Evolutionary conservation across 106 monocot species (phyloP).

Genomic region (Ottelia alismoides): DNA sequence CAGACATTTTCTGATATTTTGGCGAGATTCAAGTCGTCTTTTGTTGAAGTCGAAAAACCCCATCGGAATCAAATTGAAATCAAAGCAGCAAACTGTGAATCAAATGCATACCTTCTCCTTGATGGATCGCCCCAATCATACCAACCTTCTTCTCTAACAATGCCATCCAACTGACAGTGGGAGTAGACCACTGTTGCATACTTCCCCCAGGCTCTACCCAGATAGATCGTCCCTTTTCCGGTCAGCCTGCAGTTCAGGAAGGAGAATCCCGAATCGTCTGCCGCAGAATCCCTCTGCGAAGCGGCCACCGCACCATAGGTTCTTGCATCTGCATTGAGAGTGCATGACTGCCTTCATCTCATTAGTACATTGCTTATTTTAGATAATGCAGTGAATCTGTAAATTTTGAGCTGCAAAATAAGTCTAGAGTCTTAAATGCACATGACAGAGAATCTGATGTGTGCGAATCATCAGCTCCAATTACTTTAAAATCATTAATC

Average conservation of each 20-base stretch:
- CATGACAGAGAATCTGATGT: too few relatives aligned
- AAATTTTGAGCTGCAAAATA: too few relatives aligned
- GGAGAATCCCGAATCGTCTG: slow-evolving; percentile 63
- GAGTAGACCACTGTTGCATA: slow-evolving; percentile 69
- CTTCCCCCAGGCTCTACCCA: slow-evolving; percentile 89
- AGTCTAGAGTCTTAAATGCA: too few relatives aligned
- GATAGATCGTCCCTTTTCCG: slow-evolving; percentile 51
- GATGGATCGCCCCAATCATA: slow-evolving; percentile 82
- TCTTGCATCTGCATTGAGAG: slow-evolving; percentile 36
- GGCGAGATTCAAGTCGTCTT: neutral
- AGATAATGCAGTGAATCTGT: too few relatives aligned
- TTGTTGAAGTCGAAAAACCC: too few relatives aligned
- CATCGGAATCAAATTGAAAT: neutral
- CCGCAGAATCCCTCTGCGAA: slow-evolving; percentile 52
- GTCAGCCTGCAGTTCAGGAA: slow-evolving; percentile 46
- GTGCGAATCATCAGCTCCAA: too few relatives aligned
- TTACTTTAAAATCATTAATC: too few relatives aligned
- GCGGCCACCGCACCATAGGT: slow-evolving; percentile 76
- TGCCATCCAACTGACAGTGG: slow-evolving; percentile 39
- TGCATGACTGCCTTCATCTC: slow-evolving; percentile 42
- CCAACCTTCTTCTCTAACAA: slow-evolving; percentile 80
- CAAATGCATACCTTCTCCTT: slow-evolving; percentile 49
- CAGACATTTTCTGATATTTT: too few relatives aligned
- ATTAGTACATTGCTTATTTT: too few relatives aligned
- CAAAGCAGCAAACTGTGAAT: neutral